Conservation (phyloP, 2,329 filamentous ascomycete genomes). For the Cyphellophora attinorum region DNA sequence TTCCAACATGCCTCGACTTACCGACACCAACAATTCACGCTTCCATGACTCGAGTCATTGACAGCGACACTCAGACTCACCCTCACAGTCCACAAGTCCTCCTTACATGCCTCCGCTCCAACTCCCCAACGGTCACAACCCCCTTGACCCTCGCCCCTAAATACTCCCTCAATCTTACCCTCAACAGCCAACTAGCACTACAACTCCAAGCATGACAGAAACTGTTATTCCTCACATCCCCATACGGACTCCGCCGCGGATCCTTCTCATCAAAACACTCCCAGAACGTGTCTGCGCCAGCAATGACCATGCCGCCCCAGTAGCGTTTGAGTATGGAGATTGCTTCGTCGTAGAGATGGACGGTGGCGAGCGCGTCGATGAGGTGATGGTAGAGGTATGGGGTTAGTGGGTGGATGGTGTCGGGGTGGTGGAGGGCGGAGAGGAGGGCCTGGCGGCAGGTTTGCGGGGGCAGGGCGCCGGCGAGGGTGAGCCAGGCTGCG, state of each 20-base stretch:
- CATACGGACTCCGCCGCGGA: constrained; percentile 22
- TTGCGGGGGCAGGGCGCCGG: constrained; percentile 16
- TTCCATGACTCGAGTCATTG: no score
- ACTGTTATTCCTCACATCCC: constrained; percentile 24
- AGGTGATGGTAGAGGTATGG: constrained; percentile 25
- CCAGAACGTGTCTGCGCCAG: constrained; percentile 26
- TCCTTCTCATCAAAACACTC: constrained; percentile 23
- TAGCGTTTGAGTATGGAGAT: constrained; percentile 23
- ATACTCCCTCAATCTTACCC: no score
- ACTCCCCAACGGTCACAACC: no score
- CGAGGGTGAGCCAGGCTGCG: constrained; percentile 24
- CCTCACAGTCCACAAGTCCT: no score
- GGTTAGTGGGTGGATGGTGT: constrained; percentile 22
- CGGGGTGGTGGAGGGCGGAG: constrained; percentile 17
- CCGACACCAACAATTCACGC: no score
- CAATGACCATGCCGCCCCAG: constrained; percentile 25
- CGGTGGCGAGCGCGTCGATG: constrained; percentile 20
- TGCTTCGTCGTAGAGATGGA: constrained; percentile 19
- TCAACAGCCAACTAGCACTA: no score
- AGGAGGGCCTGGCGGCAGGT: constrained; percentile 17
- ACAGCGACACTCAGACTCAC: no score
- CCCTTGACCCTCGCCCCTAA: no score
- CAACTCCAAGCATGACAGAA: no score
- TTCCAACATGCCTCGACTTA: no score
- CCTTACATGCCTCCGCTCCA: no score